phyloP scores from a whole-genome alignment of 2,329 filamentous ascomycete genomes.

The Daldinia eschscholtzii region DNA sequence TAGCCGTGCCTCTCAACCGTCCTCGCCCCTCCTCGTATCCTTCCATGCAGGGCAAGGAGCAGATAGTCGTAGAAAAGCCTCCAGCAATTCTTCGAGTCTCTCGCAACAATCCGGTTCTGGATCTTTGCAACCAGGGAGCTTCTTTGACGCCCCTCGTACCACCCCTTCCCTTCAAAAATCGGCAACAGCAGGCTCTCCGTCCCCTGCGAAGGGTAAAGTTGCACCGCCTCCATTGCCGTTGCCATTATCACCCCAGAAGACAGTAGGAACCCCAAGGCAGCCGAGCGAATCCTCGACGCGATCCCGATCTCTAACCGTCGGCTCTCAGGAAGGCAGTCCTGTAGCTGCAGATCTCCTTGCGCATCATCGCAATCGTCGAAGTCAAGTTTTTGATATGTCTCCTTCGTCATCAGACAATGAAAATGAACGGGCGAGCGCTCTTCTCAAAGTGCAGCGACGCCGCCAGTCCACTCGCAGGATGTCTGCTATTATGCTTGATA shows the following conservation, averaged over 20 bases:
- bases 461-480: slow-evolving; percentile 95
- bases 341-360: slow-evolving; percentile 75
- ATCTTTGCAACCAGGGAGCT: slow-evolving; percentile 76
- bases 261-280: slow-evolving; percentile 70
- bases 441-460: slow-evolving; percentile 91
- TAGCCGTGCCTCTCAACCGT: slow-evolving; percentile 81
- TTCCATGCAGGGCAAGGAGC: slow-evolving; percentile 88
- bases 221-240: slow-evolving; percentile 62
- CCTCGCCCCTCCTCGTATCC: slow-evolving; percentile 93
- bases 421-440: slow-evolving; percentile 88
- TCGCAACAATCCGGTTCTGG: slow-evolving; percentile 79
- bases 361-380: slow-evolving; percentile 88
- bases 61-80: slow-evolving; percentile 88
- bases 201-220: slow-evolving; percentile 69
- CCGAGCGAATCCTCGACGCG: slow-evolving; percentile 73
- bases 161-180: slow-evolving; percentile 72
- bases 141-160: slow-evolving; percentile 78
- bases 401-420: slow-evolving; percentile 98
- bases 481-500: slow-evolving; percentile 88
- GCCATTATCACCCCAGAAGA: slow-evolving; percentile 73
- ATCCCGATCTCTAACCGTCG: slow-evolving; percentile 89
- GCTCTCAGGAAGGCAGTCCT: slow-evolving; percentile 90
- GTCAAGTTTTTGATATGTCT: slow-evolving; percentile 95
- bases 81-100: slow-evolving; percentile 85
- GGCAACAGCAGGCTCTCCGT: slow-evolving; percentile 65